Conservation (phyloP, 2,329 filamentous ascomycete genomes). For the Xylaria multiplex region DNA sequence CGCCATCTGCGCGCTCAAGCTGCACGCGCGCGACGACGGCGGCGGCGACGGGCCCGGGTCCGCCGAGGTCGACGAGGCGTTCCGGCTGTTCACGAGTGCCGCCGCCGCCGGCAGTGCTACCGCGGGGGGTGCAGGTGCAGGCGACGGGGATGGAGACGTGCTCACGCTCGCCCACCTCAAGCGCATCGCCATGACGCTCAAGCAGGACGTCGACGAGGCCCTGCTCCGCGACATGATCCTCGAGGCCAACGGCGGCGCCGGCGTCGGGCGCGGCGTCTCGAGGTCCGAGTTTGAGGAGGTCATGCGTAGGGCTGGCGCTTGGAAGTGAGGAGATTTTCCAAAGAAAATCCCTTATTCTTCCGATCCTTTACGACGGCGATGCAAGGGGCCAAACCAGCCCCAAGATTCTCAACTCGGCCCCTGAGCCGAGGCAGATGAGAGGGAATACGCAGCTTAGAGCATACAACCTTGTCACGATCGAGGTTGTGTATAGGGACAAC, state of each 20-base stretch:
- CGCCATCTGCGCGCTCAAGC: constrained; percentile 86
- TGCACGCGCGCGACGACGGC: constrained; percentile 69
- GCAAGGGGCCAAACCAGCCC: too few species aligned
- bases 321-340: constrained; percentile 65
- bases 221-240: constrained; percentile 92
- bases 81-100: constrained; percentile 76
- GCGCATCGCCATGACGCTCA: constrained; percentile 80
- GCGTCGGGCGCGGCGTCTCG: constrained; percentile 75
- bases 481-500: not conserved
- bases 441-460: not conserved
- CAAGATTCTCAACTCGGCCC: too few species aligned
- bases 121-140: constrained; percentile 39
- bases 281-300: constrained; percentile 86
- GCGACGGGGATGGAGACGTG: constrained; percentile 47
- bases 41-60: constrained; percentile 64
- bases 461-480: not conserved
- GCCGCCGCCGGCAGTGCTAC: constrained; percentile 45
- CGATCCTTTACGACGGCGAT: not conserved
- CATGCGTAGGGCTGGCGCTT: constrained; percentile 85
- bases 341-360: not conserved
- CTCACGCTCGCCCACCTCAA: constrained; percentile 84
- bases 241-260: constrained; percentile 87
- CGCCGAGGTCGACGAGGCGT: constrained; percentile 82
- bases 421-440: not conserved
- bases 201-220: constrained; percentile 85